A percentile compares a stretch with the other conserved stretches of the same genome.
Evolutionary conservation across 495 filamentous ascomycete genomes (phyloP).

Genomic region (Penicillium desertorum): DNA sequence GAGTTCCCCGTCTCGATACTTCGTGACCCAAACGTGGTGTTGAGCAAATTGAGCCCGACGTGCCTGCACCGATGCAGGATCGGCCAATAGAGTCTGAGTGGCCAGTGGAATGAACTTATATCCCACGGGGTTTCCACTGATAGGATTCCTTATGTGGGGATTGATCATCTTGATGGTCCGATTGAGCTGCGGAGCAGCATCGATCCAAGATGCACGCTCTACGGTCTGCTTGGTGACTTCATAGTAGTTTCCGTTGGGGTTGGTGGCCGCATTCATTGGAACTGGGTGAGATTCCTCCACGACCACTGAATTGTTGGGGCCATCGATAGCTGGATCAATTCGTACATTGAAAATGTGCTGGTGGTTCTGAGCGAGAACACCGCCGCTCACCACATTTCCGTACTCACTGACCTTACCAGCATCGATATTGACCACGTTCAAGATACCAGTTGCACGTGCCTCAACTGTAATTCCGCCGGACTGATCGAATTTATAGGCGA

Average conservation of each 20-base stretch:
- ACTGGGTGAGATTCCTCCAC: conserved; percentile 74
- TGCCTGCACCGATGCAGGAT: conserved; percentile 69
- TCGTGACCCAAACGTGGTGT: conserved; percentile 81
- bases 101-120: conserved; percentile 78
- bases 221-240: conserved; percentile 60
- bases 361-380: conserved; percentile 78
- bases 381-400: conserved; percentile 85
- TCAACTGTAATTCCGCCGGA: conserved; percentile 81
- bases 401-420: conserved; percentile 57
- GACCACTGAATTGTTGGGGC: conserved; percentile 66
- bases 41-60: conserved; percentile 84
- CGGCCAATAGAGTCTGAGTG: conserved; percentile 79
- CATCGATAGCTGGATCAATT: conserved; percentile 82
- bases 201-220: conserved; percentile 62
- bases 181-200: conserved; percentile 65
- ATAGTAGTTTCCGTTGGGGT: conserved; percentile 84
- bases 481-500: conserved; percentile 87
- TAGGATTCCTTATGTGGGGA: conserved; percentile 59
- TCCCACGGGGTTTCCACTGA: conserved; percentile 73
- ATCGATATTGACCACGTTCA: conserved; percentile 86
- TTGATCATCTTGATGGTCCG: conserved; percentile 84
- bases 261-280: conserved; percentile 66
- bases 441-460: conserved; percentile 81
- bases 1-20: conserved; percentile 74
- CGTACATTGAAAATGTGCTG: conserved; percentile 93